Evolutionary conservation across 352 stramenopile genomes (phyloP).

Genomic region (Saprolegnia parasitica): DNA sequence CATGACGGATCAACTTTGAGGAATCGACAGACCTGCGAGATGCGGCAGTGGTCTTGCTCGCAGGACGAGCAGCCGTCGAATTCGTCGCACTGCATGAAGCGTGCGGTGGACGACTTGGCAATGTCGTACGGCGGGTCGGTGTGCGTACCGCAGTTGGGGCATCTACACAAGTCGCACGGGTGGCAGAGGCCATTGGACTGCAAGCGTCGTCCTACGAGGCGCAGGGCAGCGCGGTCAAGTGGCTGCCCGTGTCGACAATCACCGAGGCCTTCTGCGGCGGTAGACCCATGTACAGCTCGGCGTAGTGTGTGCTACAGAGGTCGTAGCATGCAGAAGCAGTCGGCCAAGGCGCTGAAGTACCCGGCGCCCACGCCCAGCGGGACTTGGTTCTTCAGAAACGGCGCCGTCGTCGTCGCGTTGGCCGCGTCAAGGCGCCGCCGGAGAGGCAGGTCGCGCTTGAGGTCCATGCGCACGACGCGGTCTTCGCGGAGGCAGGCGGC

Average conservation of each 20-base stretch:
- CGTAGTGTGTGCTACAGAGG: conserved; percentile 64
- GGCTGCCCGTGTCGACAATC: conserved; percentile 80
- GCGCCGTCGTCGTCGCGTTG: conserved; percentile 30
- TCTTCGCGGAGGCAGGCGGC: background rate
- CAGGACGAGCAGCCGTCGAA: conserved; percentile 53
- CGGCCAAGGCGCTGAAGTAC: conserved; percentile 28
- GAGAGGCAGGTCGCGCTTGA: conserved; percentile 5
- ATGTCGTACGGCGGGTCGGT: conserved; percentile 72
- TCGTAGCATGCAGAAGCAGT: conserved; percentile 10
- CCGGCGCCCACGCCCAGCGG: conserved; percentile 63
- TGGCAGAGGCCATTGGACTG: background rate
- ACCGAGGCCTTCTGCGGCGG: conserved; percentile 76
- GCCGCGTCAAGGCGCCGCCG: conserved; percentile 3
- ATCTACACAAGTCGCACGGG: conserved; percentile 34
- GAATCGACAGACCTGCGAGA: conserved; percentile 49
- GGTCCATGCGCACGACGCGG: conserved; percentile 9
- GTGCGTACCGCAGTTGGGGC: conserved; percentile 58
- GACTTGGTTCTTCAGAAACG: conserved; percentile 53
- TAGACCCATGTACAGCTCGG: conserved; percentile 74
- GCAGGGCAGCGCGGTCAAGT: conserved; percentile 74
- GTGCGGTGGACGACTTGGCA: conserved; percentile 67
- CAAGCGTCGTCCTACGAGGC: conserved; percentile 34
- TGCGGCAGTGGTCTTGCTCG: conserved; percentile 57
- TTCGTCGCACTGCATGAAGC: conserved; percentile 56
- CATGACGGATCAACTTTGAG: background rate